Base-by-base conservation (phyloP, 2,329 filamentous ascomycete genomes). In the Nemania bipapillata region DNA sequence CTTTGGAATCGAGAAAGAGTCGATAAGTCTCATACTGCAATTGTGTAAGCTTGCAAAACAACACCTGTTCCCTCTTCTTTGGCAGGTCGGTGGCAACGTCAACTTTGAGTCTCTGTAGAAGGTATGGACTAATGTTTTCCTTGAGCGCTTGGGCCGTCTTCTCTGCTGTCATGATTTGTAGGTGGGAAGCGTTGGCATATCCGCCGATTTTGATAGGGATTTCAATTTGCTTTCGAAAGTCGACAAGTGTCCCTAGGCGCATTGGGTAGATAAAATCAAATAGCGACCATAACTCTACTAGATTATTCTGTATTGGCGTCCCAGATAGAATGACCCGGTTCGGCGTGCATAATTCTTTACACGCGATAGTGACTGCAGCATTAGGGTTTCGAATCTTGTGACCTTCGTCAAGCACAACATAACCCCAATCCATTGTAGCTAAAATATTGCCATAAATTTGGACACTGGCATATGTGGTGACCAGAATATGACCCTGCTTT, bases 251-350 rank as follows among this genome's bases (percentile, higher is more conserved):
- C 0, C 96, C 96, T 5, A 99, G 83, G 15, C 94, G 91, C 93
- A 98, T 97, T 0, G 96, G 96, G 70, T 94, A 98, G 65, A 98
- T 91, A 77, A 99, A 99, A 78, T 99, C 96, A 77, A 99, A 98
- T 0, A 99, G 83, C 0, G 72, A 74, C 72, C 72, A 74, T 15
- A 74, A 20, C 37, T 74, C 72, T 30, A 74, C 69, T n/a, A 74
- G 53, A 40, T 74, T 74, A 20, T 74, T 74, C 54, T 74, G 72
- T 61, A 74, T 74, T 0, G 96, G 96, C 0, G 96, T 99, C 4
- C 96, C 96, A 0, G 96, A 98, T 1, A 99, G 84, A 67, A 99
- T 98, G 70, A 98, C 86, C 24, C 96, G 89, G 75, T 98, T 96
- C 0, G 92, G 88, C 0, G 96, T 99, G 37, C 92, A 90, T 11